phyloP scores from a whole-genome alignment of 305 asterid species.

The Fraxinus baroniana region DNA sequence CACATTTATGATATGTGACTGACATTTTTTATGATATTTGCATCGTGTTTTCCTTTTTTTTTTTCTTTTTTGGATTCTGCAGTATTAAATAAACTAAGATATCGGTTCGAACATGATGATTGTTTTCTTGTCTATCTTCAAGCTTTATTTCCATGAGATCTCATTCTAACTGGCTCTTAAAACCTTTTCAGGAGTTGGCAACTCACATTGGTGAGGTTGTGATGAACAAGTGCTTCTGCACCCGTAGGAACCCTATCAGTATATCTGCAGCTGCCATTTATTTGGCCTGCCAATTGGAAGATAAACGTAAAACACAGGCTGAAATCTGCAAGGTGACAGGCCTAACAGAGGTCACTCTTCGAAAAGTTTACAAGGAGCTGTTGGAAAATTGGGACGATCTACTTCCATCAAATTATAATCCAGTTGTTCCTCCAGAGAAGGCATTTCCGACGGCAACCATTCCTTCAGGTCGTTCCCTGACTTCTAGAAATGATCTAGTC shows the following conservation, averaged over 20 bases:
- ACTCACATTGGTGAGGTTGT: slow-evolving; percentile 97
- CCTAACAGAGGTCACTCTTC: slow-evolving; percentile 91
- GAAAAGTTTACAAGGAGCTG: slow-evolving; percentile 91
- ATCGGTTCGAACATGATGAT: background rate
- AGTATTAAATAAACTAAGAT: background rate
- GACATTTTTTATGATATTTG: background rate
- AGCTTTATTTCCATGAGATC: background rate
- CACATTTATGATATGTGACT: background rate
- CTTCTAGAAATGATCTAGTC: slow-evolving; percentile 52
- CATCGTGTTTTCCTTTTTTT: background rate
- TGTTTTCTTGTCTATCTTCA: background rate
- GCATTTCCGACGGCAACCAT: slow-evolving; percentile 87
- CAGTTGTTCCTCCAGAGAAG: slow-evolving; percentile 93
- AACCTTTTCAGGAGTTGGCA: slow-evolving; percentile 76
- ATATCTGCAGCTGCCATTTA: slow-evolving; percentile 97
- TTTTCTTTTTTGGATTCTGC: background rate
- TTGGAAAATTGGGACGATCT: slow-evolving; percentile 94
- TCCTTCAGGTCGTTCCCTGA: slow-evolving; percentile 60
- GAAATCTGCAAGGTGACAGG: slow-evolving; percentile 98
- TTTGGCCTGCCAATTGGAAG: slow-evolving; percentile 94
- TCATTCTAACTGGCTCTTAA: background rate
- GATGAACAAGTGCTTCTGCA: slow-evolving; percentile 95
- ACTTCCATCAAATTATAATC: slow-evolving; percentile 85
- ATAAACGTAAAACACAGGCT: slow-evolving; percentile 93
- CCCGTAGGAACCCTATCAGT: slow-evolving; percentile 95